A percentile compares a stretch with the other conserved stretches of the same genome.
phyloP scores from a whole-genome alignment of 2,329 filamentous ascomycete species.

The Ciborinia camelliae region DNA sequence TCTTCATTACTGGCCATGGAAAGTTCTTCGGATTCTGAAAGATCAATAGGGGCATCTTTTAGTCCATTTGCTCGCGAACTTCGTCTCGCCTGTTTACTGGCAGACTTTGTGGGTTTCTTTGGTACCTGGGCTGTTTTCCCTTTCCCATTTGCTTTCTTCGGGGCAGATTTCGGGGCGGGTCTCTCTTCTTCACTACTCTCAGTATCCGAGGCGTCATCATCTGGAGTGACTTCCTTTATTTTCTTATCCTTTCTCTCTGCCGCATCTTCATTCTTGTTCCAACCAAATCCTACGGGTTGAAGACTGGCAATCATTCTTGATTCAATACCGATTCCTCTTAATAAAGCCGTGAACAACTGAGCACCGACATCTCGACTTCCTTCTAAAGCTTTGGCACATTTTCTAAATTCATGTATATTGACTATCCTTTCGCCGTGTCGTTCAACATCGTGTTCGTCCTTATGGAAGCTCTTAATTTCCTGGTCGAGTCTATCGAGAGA shows the following conservation, averaged over 20 bases:
- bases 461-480: conserved; percentile 67
- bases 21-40: conserved; percentile 50
- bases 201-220: conserved; percentile 41
- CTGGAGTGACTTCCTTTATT: conserved; percentile 26
- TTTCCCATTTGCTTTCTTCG: conserved; percentile 24
- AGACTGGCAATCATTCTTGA: conserved; percentile 79
- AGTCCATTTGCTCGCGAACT: conserved; percentile 31
- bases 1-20: conserved; percentile 49
- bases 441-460: conserved; percentile 57
- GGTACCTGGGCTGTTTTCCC: conserved; percentile 25
- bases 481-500: conserved; percentile 69
- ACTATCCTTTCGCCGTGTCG: conserved; percentile 73
- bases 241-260: conserved; percentile 42
- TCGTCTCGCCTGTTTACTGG: conserved; percentile 25
- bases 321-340: conserved; percentile 78
- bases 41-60: conserved; percentile 41
- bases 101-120: conserved; percentile 23
- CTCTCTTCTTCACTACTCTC: conserved; percentile 21
- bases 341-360: conserved; percentile 82
- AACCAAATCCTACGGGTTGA: conserved; percentile 85
- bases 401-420: conserved; percentile 64
- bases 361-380: conserved; percentile 86
- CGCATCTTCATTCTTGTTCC: conserved; percentile 82
- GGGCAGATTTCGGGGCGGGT: conserved; percentile 5
- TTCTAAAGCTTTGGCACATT: conserved; percentile 63